Evolutionary conservation across 1,284 basidiomycete species (phyloP), one percentile per base, ranked within the genome.

Genomic region (Cryptococcus sp.): DNA sequence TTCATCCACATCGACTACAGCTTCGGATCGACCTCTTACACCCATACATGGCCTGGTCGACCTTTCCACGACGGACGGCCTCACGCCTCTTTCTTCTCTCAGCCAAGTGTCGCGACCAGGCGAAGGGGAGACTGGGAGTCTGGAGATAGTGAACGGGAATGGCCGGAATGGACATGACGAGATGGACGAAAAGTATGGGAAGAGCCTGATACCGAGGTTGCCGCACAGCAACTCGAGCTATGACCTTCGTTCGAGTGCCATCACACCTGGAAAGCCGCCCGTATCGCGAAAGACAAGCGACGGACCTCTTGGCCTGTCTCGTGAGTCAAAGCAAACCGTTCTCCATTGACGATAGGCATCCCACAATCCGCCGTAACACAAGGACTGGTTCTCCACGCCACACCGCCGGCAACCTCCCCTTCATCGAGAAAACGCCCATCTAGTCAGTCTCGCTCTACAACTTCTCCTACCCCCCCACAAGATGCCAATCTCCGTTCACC

Each of bases 301-400:
- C 21, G 45, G 50, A 12, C 52, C 54, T 21, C 57, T 63, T 21
- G 67, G 67, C 9, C 24, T 65, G 28, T 61, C 60, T 48, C 62
- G 67, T 69, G 45, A 48, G 67, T 58, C 2, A 12, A 19, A 4
- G 21, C 12, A 11, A 14, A 23, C 25, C n/a, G 12, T 25, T 14
- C 25, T 41, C 25, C 10, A 19, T 32, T 35, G 22, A 45, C 51
- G 12, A 18, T 19, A 69, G 66, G 62, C 2, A 71, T 71, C 26
- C 68, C 68, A 0, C 61, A 62, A 42, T 59, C 67, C 2, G 53
- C 62, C 4, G 68, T 71, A 9, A 50, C 62, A 4, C 59, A 68
- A 39, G 59, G 63, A 5, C 50, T 63, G 3, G 61, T 59, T 1
- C 45, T 69, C 3, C 63, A 68, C 47, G 49, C 55, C 6, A 48